Percentiles rank a stretch among this genome's conserved stretches.
Evolutionary conservation across 441 rosid species (phyloP).

Genomic region (Rhodomyrtus psidioides): DNA sequence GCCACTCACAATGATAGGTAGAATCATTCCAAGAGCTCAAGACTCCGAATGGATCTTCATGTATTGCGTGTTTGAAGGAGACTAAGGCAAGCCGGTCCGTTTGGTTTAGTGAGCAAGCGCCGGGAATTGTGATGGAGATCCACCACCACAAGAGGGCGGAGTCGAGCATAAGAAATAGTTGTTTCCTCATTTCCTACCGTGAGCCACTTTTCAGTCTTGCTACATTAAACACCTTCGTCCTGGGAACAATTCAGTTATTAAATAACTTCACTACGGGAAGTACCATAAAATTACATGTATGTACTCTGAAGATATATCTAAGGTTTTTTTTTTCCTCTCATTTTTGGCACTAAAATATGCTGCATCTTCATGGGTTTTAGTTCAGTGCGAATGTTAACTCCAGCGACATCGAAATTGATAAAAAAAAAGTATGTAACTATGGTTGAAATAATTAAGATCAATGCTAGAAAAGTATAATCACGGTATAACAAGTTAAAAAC

Average conservation of each 20-base stretch:
- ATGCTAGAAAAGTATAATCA: neutral
- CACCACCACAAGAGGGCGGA: neutral
- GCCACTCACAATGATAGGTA: neutral
- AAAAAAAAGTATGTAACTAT: neutral
- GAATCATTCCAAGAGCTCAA: neutral
- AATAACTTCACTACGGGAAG: neutral
- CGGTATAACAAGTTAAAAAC: no score
- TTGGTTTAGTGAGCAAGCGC: neutral
- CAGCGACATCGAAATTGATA: neutral
- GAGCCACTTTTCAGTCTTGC: neutral
- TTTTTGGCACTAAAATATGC: no score
- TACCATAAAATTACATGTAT: no score
- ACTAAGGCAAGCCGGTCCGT: neutral
- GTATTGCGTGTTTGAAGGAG: fast-evolving
- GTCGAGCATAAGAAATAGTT: neutral
- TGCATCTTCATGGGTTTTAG: neutral
- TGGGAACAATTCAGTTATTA: neutral
- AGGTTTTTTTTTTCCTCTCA: no score
- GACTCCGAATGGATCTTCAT: neutral
- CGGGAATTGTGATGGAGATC: fast-evolving
- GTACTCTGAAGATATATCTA: no score
- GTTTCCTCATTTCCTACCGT: neutral
- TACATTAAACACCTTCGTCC: neutral
- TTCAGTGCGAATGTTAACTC: neutral
- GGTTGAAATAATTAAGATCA: neutral